Conservation (phyloP, 495 filamentous ascomycete species). For the Penicillium pulvis region DNA sequence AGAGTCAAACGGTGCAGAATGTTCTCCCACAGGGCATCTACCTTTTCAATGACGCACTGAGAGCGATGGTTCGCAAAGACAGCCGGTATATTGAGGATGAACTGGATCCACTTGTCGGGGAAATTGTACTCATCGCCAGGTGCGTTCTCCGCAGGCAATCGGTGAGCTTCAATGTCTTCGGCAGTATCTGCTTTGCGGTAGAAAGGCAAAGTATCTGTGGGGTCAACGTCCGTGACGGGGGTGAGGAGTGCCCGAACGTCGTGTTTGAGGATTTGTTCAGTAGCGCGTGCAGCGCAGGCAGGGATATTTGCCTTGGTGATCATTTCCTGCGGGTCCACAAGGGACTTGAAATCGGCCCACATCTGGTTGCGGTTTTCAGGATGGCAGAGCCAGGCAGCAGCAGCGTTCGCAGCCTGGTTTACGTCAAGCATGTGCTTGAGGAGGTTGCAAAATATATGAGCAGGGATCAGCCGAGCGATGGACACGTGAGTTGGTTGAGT, state of each 20-base stretch:
- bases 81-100: conserved; percentile 71
- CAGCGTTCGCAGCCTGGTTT: conserved; percentile 75
- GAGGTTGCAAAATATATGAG: conserved; percentile 83
- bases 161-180: conserved; percentile 38
- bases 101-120: conserved; percentile 82
- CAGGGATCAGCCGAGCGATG: conserved; percentile 81
- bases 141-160: conserved; percentile 37
- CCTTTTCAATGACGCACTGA: conserved; percentile 53
- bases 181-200: conserved; percentile 47
- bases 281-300: conserved; percentile 44
- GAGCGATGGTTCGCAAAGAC: conserved; percentile 72
- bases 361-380: conserved; percentile 65
- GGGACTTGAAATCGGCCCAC: conserved; percentile 86
- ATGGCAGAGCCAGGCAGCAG: conserved; percentile 52
- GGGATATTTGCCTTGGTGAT: conserved; percentile 47
- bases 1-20: conserved; percentile 64
- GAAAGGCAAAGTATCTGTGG: conserved; percentile 34
- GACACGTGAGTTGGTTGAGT: conserved; percentile 80
- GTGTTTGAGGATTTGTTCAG: conserved; percentile 67
- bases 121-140: conserved; percentile 59
- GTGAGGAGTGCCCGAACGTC: conserved; percentile 73
- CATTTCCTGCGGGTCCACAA: conserved; percentile 68
- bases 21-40: conserved; percentile 48
- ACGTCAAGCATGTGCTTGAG: conserved; percentile 84
- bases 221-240: conserved; percentile 39